Evolutionary conservation across 140 eudicot species (phyloP).

Genomic region (Senecio squalidus): DNA sequence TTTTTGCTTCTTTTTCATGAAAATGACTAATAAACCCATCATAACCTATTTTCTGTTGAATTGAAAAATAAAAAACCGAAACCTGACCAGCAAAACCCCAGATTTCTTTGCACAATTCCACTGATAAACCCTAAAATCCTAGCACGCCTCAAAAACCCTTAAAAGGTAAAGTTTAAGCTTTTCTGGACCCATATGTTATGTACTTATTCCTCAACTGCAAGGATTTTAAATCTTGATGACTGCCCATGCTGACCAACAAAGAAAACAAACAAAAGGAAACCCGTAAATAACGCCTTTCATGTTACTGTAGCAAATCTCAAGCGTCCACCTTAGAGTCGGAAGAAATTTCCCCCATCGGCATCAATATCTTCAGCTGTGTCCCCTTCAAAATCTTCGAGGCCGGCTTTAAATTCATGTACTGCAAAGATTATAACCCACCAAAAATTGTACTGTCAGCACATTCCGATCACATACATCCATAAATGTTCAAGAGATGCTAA

Average conservation of each 20-base stretch:
- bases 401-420: constrained; percentile 58
- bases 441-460: neutral
- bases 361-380: constrained; percentile 29
- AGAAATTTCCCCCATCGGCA: constrained; percentile 20
- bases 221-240: constrained; percentile 25
- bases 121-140: constrained; percentile 28
- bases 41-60: constrained; percentile 29
- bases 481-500: neutral
- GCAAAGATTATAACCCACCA: constrained; percentile 22
- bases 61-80: constrained; percentile 16
- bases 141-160: constrained; percentile 14
- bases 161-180: constrained; percentile 22
- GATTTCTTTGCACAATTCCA: constrained; percentile 39
- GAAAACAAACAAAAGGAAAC: constrained; percentile 19
- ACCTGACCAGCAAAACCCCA: constrained; percentile 35
- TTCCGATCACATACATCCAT: neutral
- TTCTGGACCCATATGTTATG: constrained; percentile 29
- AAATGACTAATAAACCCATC: constrained; percentile 32
- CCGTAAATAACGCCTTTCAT: constrained; percentile 2
- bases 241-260: constrained; percentile 18
- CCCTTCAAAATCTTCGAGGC: constrained; percentile 39
- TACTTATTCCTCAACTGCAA: constrained; percentile 36
- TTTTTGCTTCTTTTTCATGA: constrained; percentile 17
- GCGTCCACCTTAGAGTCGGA: constrained; percentile 41
- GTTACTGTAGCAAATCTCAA: constrained; percentile 26